phyloP scores from a whole-genome alignment of 192 early-diverging fungal species.

The Backusella macrospora region DNA sequence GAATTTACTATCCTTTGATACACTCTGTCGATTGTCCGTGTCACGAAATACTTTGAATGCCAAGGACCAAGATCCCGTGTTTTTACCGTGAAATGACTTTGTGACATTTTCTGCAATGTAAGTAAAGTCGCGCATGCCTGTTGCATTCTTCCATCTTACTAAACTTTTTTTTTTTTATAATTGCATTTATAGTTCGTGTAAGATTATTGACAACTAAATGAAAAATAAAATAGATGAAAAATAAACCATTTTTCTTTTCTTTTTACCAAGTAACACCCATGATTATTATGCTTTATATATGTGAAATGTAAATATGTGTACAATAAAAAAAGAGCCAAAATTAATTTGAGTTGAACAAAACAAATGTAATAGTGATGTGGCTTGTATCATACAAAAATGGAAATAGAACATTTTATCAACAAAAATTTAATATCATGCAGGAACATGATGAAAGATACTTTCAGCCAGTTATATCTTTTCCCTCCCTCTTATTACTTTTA shows the following conservation, averaged over 20 bases:
- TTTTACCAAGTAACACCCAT: constrained; percentile 40
- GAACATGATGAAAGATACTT: too few relatives aligned
- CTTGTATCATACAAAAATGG: too few relatives aligned
- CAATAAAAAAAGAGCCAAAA: background rate
- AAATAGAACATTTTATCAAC: too few relatives aligned
- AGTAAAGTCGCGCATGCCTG: constrained; percentile 44
- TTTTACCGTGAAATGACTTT: constrained; percentile 42
- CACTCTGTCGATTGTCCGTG: constrained; percentile 18
- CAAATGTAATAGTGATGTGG: too few relatives aligned
- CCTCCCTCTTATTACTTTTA: too few relatives aligned
- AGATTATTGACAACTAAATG: background rate
- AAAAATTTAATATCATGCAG: too few relatives aligned
- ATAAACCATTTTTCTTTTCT: background rate
- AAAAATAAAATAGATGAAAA: background rate
- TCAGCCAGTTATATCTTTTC: too few relatives aligned
- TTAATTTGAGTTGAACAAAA: background rate
- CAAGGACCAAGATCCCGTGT: constrained; percentile 42
- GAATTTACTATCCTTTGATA: constrained; percentile 35
- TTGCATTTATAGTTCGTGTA: background rate
- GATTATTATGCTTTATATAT: background rate
- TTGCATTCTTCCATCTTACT: constrained; percentile 47
- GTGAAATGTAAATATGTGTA: background rate
- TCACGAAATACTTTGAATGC: constrained; percentile 44
- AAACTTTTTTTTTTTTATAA: constrained; percentile 25
- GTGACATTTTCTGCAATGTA: constrained; percentile 42